Base-by-base conservation (phyloP, 345 rosid species). In the Citrus mangshanensis region DNA sequence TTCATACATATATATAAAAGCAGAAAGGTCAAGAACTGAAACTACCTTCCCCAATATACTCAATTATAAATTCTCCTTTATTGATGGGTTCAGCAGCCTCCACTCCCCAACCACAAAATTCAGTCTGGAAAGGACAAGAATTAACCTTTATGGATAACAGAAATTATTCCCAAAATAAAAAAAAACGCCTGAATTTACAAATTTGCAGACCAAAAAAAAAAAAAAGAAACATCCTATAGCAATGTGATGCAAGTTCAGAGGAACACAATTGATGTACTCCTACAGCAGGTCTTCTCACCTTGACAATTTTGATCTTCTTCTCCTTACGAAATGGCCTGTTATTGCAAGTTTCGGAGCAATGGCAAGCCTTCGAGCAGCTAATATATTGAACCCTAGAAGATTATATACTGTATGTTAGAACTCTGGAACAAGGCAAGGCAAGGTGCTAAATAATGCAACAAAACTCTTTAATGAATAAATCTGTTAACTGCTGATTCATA, bases 31-130 rank as follows among this genome's bases (percentile, higher is more conserved):
- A 38, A 68, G 34, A 55, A 76, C 35, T 14, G 62, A 61, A 65
- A 68, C 81, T 91, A 95, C 99, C 98, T 95, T 95, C 99, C 54
- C 97, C 99, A 42, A 89, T 92, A 88, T 95, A 95, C 88, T 95
- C 99, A 24, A 95, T 79, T 83, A 95, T 75, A 79, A 92, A 93
- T 2, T 95, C 95, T 60, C 94, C 96, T 84, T 88, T 90, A 49
- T 81, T 83, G 72, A 95, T 87, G 70, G 94, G 76, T 82, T 92
- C 98, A 72, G 83, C 93, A 75, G 99, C 97, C 81, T 88, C 97
- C 81, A 91, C 99, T 62, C 98, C 99, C 99, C 99, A 95, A 71
- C 99, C 99, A 75, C 99, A 95, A 59, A 80, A 86, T 73, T 89
- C 91, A 68, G 99, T 95, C 99, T 95, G 88, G 74, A 82, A 77